Base-by-base conservation (phyloP, 129 eudicot genomes). In the Flaveria sonorensis region DNA sequence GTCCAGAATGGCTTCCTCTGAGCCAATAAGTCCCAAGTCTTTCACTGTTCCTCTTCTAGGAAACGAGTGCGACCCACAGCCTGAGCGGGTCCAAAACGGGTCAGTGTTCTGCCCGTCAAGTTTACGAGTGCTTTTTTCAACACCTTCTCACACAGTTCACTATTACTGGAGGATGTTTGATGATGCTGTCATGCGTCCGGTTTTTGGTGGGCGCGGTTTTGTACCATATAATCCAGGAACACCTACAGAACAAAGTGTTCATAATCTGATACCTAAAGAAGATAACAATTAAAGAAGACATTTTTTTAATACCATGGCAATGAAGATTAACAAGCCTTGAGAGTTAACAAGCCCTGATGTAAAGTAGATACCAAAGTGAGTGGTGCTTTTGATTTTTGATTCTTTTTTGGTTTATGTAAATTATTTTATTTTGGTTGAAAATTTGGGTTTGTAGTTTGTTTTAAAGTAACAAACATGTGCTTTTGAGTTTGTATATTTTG, bases 141-240 rank as follows among this genome's bases (percentile, higher is more conserved):
- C 97, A 6, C 94, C 94, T 9, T 85, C 90, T 4, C 92, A 85
- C 82, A 88, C 90, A 3, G 95, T 91, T 57, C 97, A 88, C 56
- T 79, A 82, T 56, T 85, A 83, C 72, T 91, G 97, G 97, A 86
- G 97, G 13, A 91, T 81, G 80, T 91, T 91, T 72, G 97, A 91
- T 66, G 79, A 91, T 52, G 63, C 93, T 1, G 87, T 91, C 68
- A 91, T 91, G 97, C 93, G 97, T 1, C 97, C 97, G 0, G 90
- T 91, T 62, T 91, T 91, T 80, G 97, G 97, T 46, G 97, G 97
- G 3, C 84, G 95, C 42, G 97, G 97, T 24, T 88, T 91, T 48
- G 95, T 89, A 15, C 88, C 94, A 2, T 79, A 76, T 47, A 79
- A 69, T 77, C 92, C 92, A 1, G 92, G 97, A 57, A 88, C 95